A percentile compares a stretch with the other conserved stretches of the same genome.
phyloP scores from a whole-genome alignment of 495 filamentous ascomycete genomes.

The Penicillium robsamsonii region DNA sequence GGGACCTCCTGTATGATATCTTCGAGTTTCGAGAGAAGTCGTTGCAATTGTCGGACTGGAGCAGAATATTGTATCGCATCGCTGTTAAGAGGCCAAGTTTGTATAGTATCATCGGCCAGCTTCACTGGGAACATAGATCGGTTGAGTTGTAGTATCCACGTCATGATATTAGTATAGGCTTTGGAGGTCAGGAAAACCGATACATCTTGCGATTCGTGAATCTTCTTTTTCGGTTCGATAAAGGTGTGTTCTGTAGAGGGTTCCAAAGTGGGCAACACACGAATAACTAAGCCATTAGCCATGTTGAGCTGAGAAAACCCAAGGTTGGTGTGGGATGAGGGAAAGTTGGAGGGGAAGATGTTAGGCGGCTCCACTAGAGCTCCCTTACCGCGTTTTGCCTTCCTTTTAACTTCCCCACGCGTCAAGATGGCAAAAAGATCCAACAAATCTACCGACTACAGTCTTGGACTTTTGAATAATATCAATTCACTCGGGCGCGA shows the following conservation, averaged over 20 bases:
- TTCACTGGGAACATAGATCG: constrained; percentile 76
- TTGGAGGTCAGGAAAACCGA: constrained; percentile 68
- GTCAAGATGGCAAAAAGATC: constrained; percentile 1
- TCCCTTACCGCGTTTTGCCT: constrained; percentile 7
- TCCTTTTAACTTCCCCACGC: constrained; percentile 5
- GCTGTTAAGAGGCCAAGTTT: constrained; percentile 55
- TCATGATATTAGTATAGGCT: constrained; percentile 82
- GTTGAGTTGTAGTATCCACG: constrained; percentile 87
- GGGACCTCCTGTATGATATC: constrained; percentile 73
- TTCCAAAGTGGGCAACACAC: constrained; percentile 33
- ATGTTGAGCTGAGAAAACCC: constrained; percentile 14
- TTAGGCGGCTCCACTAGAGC: constrained; percentile 7
- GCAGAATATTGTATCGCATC: constrained; percentile 52
- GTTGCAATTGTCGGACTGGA: constrained; percentile 61
- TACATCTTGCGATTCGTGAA: constrained; percentile 80
- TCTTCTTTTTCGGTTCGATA: constrained; percentile 58
- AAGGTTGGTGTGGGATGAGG: neutral
- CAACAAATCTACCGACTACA: neutral
- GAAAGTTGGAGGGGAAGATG: constrained; percentile 1
- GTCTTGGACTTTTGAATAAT: constrained; percentile 2
- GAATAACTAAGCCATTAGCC: constrained; percentile 24
- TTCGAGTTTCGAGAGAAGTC: constrained; percentile 59
- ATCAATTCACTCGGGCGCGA: neutral
- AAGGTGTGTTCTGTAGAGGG: constrained; percentile 33
- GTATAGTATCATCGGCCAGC: constrained; percentile 33